These are phyloP conservation scores for Dalbergia cochinchinensis DNA, from an alignment of 306 rosid genomes.

Conservation along the genomic window DNA sequence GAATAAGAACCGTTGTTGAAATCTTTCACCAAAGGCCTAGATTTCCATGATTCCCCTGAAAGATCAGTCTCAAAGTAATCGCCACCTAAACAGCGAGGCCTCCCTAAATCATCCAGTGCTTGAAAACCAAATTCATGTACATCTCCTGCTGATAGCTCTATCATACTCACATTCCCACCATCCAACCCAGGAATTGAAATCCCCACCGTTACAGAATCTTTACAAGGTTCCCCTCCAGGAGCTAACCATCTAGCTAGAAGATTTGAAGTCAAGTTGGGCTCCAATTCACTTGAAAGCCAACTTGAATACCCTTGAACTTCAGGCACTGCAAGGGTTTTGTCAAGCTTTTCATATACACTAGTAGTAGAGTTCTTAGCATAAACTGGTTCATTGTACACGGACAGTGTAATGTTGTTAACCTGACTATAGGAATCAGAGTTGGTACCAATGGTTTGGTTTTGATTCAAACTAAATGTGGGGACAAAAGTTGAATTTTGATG, in stretches of 20 bases:
- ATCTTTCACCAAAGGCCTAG: constrained; percentile 85
- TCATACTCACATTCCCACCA: constrained; percentile 37
- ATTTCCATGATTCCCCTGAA: constrained; percentile 86
- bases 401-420: constrained; percentile 35
- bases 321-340: constrained; percentile 21
- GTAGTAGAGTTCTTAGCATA: constrained; percentile 43
- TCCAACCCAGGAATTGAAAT: constrained; percentile 73
- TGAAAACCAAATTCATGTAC: constrained; percentile 73
- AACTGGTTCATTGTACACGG: constrained; percentile 40
- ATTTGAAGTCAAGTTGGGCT: constrained; percentile 66
- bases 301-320: constrained; percentile 38
- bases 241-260: constrained; percentile 74
- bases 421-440: constrained; percentile 38
- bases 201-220: constrained; percentile 64
- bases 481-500: constrained; percentile 40
- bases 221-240: constrained; percentile 81
- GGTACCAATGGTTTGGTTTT: constrained; percentile 51
- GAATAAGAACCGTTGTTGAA: constrained; percentile 83
- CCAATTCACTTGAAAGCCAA: constrained; percentile 76
- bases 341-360: constrained; percentile 37
- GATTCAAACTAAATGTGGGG: constrained; percentile 42
- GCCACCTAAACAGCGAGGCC: constrained; percentile 85
- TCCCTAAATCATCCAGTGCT: constrained; percentile 72
- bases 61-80: constrained; percentile 94
- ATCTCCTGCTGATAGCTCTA: constrained; percentile 76